Base-by-base conservation (phyloP, 768 basidiomycete genomes). In the Boletus reticuloceps region DNA sequence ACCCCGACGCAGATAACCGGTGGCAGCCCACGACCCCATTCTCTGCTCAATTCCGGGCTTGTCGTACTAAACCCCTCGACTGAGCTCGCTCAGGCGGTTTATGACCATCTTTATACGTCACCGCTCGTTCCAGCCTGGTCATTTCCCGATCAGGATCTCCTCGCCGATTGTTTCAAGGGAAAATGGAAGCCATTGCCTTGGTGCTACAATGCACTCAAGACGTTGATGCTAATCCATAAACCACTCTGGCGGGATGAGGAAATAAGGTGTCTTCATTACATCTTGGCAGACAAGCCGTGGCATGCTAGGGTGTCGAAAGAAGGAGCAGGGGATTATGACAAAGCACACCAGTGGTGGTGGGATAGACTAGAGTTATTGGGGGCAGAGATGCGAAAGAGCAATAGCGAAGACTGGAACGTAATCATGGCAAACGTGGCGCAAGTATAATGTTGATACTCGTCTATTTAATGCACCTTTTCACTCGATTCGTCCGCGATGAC, bases 141-240 rank as follows among this genome's bases (percentile, higher is more conserved):
- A n/a, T 97, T 98, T 69, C 86, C 93, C 1, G 96, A 99, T 70
- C 96, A 99, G 70, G 96, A 99, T 62, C 79, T 97, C 32, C 82
- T 98, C 32, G 81, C 94, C 2, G 81, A 79, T 32, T 82, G 84
- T 66, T 98, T 96, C 76, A 71, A 78, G 52, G 88, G 87, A 17
- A 84, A 71, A 67, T 94, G 91, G 90, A 79, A 76, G 50, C 86
- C 90, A 6, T 72, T 96, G 39, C 82, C 86, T 1, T 97, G 90
- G 84, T 84, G 84, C 57, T 95, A 94, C 71, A 99, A 99, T 64
- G 94, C 94, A 0, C 77, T 98, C 58, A 94, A 93, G 74, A 90
- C 94, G n/a, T 70, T 93, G 62, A 80, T 88, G 43, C 65, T 76
- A 32, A 77, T 85, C 38, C 97, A 99, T 71, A 70, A 79, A 37